Evolutionary conservation across 116 monocot species (phyloP).

Genomic region (Posidonia oceanica): DNA sequence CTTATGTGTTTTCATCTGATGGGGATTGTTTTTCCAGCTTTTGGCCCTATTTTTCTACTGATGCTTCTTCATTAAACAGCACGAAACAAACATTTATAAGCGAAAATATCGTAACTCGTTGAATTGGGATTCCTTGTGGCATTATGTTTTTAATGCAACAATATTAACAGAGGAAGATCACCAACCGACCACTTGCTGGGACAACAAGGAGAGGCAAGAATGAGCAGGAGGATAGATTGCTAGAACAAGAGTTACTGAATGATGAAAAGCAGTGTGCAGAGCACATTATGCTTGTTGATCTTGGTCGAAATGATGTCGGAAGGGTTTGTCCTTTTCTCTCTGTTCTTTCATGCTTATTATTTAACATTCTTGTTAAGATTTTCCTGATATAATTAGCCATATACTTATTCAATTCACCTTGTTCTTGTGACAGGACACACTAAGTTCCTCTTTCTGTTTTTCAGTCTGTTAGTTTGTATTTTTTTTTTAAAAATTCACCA

Average conservation of each 20-base stretch:
- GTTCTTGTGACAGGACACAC: no score
- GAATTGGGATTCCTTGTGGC: no score
- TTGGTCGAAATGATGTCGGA: conserved; percentile 98
- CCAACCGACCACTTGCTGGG: conserved; percentile 89
- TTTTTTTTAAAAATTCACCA: no score
- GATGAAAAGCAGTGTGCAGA: conserved; percentile 97
- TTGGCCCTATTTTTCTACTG: no score
- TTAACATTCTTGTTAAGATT: background rate
- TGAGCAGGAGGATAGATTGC: conserved; percentile 45
- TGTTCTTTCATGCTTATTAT: background rate
- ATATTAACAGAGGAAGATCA: conserved; percentile 50
- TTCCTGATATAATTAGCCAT: background rate
- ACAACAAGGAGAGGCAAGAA: conserved; percentile 68
- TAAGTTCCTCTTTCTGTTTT: no score
- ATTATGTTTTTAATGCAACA: background rate
- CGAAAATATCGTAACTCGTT: no score
- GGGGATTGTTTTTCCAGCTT: no score
- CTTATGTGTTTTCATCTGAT: no score
- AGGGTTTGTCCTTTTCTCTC: conserved; percentile 31
- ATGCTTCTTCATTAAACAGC: no score
- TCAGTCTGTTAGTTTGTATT: no score
- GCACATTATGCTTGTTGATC: conserved; percentile 95
- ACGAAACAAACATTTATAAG: no score
- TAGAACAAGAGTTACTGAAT: conserved; percentile 50
- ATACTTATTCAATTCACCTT: background rate